Evolutionary conservation across 305 asterid genomes (phyloP).

Genomic region (Solanum aculeatissimum): DNA sequence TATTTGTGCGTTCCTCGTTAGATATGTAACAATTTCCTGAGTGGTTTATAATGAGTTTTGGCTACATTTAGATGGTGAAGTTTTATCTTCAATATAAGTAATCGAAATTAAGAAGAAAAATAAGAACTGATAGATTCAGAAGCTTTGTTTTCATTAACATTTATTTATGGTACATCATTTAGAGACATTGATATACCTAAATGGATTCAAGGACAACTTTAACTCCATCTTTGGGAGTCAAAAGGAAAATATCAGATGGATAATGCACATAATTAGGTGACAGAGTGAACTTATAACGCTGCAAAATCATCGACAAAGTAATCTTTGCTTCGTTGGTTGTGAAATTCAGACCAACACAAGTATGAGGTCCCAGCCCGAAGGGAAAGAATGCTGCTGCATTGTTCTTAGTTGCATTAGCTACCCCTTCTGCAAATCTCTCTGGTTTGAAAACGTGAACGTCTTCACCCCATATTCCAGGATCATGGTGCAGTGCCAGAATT

Average conservation of each 20-base stretch:
- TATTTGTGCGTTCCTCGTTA: background rate
- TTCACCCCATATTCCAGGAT: conserved; percentile 41
- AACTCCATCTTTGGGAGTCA: conserved; percentile 50
- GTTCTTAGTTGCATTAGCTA: conserved; percentile 49
- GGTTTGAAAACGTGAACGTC: conserved; percentile 52
- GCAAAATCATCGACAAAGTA: conserved; percentile 50
- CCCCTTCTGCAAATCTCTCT: conserved; percentile 41
- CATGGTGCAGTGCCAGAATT: conserved; percentile 38
- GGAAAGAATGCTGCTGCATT: conserved; percentile 44
- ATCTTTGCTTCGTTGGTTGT: conserved; percentile 54
- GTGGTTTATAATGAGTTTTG: background rate
- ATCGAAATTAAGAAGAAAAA: background rate
- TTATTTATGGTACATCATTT: background rate
- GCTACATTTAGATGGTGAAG: background rate
- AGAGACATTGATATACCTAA: background rate
- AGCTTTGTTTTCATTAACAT: background rate
- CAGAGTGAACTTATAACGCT: conserved; percentile 29
- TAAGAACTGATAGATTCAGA: background rate
- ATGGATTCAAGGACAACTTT: conserved; percentile 33
- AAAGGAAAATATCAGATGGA: conserved; percentile 39
- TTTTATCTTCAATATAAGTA: background rate
- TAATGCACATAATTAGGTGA: conserved; percentile 46
- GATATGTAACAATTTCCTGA: background rate
- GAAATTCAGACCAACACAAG: conserved; percentile 62
- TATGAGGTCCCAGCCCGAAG: conserved; percentile 55